phyloP scores from a whole-genome alignment of 306 rosid genomes.

The Dalbergia cultrata region DNA sequence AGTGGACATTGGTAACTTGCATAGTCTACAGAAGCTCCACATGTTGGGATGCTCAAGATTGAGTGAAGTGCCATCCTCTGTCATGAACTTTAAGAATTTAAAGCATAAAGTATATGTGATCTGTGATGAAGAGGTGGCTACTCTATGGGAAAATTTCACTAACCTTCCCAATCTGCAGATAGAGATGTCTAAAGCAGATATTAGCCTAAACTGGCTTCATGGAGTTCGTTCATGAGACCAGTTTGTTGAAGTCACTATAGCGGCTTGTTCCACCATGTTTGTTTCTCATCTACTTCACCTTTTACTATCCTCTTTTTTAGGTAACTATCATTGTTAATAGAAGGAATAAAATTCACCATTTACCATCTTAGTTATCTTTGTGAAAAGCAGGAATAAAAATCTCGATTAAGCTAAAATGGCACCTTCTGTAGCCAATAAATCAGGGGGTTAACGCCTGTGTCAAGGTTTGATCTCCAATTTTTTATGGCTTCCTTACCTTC shows the following conservation, averaged over 20 bases:
- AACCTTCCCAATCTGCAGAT: slow-evolving; percentile 34
- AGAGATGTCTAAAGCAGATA: slow-evolving; percentile 25
- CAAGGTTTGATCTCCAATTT: too few relatives aligned
- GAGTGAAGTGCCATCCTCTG: slow-evolving; percentile 38
- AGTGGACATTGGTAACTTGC: slow-evolving; percentile 44
- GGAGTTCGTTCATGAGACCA: slow-evolving; percentile 6
- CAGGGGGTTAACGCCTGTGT: too few relatives aligned
- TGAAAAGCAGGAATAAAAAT: not conserved
- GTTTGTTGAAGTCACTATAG: not conserved
- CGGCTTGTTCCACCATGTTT: not conserved
- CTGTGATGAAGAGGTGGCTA: slow-evolving; percentile 54
- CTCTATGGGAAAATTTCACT: slow-evolving; percentile 41
- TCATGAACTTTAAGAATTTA: slow-evolving; percentile 4
- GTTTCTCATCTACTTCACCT: not conserved
- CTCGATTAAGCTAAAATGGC: too few relatives aligned
- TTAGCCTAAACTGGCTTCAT: slow-evolving; percentile 47
- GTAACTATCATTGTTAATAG: too few relatives aligned
- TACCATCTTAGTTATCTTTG: not conserved
- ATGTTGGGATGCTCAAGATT: slow-evolving; percentile 44
- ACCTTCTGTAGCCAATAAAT: too few relatives aligned
- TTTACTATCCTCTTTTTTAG: not conserved
- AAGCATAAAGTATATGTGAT: slow-evolving; percentile 8
- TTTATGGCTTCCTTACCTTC: too few relatives aligned
- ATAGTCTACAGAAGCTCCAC: slow-evolving; percentile 37
- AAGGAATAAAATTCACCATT: too few relatives aligned